These are phyloP conservation scores for Lathyrus tuberosus DNA, from an alignment of 306 rosid genomes.

Conservation along the genomic window DNA sequence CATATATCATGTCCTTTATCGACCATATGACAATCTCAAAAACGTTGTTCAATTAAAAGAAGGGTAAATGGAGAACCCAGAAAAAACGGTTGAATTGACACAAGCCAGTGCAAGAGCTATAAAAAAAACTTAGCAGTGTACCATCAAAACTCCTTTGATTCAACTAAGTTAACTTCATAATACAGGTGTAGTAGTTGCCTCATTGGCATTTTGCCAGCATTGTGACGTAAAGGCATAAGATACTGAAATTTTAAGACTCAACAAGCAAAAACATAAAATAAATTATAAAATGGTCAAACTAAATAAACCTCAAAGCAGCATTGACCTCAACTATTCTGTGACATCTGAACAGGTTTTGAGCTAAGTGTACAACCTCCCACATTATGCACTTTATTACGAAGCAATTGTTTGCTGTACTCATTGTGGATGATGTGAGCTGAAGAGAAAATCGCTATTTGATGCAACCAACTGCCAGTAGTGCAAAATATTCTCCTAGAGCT, in stretches of 20 bases:
- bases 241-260: slow-evolving; percentile 34
- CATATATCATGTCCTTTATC: background rate
- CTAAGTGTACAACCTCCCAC: slow-evolving; percentile 55
- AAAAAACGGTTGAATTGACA: background rate
- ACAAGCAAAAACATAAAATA: slow-evolving; percentile 39
- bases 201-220: slow-evolving; percentile 51
- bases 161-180: slow-evolving; percentile 44
- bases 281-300: slow-evolving; percentile 54
- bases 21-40: slow-evolving; percentile 25
- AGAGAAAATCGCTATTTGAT: slow-evolving; percentile 42
- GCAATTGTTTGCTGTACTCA: slow-evolving; percentile 44
- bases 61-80: background rate
- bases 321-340: slow-evolving; percentile 52
- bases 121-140: background rate
- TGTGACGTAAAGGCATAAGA: slow-evolving; percentile 46
- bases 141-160: slow-evolving; percentile 48
- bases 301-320: slow-evolving; percentile 47
- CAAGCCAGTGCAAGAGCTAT: slow-evolving; percentile 9
- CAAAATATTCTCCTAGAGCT: slow-evolving; percentile 46
- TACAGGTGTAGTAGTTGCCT: slow-evolving; percentile 53
- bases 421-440: slow-evolving; percentile 22
- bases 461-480: slow-evolving; percentile 42
- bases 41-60: background rate
- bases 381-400: slow-evolving; percentile 47
- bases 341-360: slow-evolving; percentile 42